Evolutionary conservation across 352 stramenopile species (phyloP).

Genomic region (Pythium biforme): DNA sequence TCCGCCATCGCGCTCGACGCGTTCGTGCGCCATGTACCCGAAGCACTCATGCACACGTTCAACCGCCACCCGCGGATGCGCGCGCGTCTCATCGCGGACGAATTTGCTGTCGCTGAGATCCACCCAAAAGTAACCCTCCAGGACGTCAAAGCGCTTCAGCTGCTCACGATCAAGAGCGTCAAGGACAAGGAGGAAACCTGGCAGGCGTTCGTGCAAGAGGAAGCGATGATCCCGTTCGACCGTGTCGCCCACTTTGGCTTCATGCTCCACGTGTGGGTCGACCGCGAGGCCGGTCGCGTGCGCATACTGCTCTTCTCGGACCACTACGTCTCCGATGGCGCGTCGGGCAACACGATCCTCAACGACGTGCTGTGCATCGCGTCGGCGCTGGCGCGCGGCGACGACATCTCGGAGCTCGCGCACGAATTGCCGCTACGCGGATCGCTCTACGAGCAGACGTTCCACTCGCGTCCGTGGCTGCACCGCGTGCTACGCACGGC

Average conservation of each 20-base stretch:
- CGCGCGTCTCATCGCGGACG: slow-evolving; percentile 21
- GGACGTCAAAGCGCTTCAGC: not conserved
- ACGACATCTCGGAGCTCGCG: slow-evolving; percentile 1
- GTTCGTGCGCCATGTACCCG: slow-evolving; percentile 3
- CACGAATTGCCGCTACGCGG: slow-evolving; percentile 23
- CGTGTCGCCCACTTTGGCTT: slow-evolving; percentile 9
- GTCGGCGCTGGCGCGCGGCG: not conserved
- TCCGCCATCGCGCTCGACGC: not conserved
- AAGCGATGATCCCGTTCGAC: slow-evolving; percentile 11
- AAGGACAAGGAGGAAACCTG: not conserved
- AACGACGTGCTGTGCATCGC: slow-evolving; percentile 29
- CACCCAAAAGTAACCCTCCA: slow-evolving; percentile 26
- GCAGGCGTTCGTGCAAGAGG: slow-evolving; percentile 4
- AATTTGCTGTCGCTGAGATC: slow-evolving; percentile 33
- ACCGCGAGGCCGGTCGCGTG: slow-evolving; percentile 14
- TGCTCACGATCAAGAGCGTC: not conserved
- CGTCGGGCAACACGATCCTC: slow-evolving; percentile 35
- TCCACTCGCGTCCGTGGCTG: slow-evolving; percentile 26
- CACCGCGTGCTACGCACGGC: slow-evolving; percentile 6
- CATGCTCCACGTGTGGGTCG: slow-evolving; percentile 25
- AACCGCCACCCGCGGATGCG: slow-evolving; percentile 44
- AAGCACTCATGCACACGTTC: slow-evolving; percentile 30
- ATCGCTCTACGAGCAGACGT: slow-evolving; percentile 42
- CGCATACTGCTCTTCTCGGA: slow-evolving; percentile 52
- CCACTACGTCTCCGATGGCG: slow-evolving; percentile 46